Percentiles rank a stretch among this genome's conserved stretches.
Evolutionary conservation across 805 yeast species (phyloP).

Genomic region (Jamesozyma jinghongensis): DNA sequence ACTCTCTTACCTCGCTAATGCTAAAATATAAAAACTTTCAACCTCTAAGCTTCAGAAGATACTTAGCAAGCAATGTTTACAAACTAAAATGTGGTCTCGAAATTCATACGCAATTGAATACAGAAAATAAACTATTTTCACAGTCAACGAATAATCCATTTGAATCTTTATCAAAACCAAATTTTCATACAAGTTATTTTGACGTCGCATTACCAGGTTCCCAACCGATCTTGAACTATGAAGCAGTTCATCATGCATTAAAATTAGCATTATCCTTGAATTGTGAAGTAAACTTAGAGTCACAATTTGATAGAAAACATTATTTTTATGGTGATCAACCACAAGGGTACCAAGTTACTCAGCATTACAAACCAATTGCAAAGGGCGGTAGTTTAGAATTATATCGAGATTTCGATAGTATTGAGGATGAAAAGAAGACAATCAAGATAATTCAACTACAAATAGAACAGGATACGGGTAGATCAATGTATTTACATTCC

Average conservation of each 20-base stretch:
- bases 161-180: slow-evolving; percentile 44
- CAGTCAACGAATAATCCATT: slow-evolving; percentile 40
- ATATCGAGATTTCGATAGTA: slow-evolving; percentile 43
- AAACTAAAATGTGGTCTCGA: slow-evolving; percentile 79
- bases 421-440: slow-evolving; percentile 33
- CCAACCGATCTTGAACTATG: slow-evolving; percentile 71
- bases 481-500: slow-evolving; percentile 42
- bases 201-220: slow-evolving; percentile 91
- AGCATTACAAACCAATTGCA: slow-evolving; percentile 74
- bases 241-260: slow-evolving; percentile 62
- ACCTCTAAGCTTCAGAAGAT: not conserved
- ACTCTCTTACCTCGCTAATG: not conserved
- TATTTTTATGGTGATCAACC: slow-evolving; percentile 97
- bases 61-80: slow-evolving; percentile 7
- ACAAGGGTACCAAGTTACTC: slow-evolving; percentile 91
- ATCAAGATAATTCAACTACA: slow-evolving; percentile 75
- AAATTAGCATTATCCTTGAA: slow-evolving; percentile 65
- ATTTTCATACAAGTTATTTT: slow-evolving; percentile 61
- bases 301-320: slow-evolving; percentile 87
- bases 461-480: slow-evolving; percentile 92
- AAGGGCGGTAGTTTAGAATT: slow-evolving; percentile 51
- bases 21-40: not conserved
- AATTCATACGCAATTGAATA: slow-evolving; percentile 81
- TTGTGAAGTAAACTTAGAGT: slow-evolving; percentile 43
- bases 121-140: slow-evolving; percentile 71